These are phyloP conservation scores for Athelia psychrophila DNA, from an alignment of 1,284 basidiomycete species.

Conservation along the genomic window DNA sequence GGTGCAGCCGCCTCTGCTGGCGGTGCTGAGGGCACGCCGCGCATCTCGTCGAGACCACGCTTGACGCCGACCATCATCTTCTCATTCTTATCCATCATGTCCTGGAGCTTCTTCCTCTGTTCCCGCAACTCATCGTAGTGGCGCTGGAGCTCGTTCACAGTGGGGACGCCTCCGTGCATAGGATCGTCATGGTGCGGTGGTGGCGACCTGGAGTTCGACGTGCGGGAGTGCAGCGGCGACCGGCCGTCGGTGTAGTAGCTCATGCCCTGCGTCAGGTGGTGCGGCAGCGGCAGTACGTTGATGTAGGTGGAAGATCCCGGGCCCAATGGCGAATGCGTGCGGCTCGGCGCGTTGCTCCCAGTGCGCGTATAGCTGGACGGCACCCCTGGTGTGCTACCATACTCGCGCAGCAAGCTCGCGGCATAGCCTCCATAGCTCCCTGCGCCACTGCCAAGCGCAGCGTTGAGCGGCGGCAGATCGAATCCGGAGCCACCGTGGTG, in stretches of 20 bases:
- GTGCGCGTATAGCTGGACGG: conserved; percentile 55
- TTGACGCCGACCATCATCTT: conserved; percentile 66
- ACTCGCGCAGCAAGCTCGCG: conserved; percentile 19
- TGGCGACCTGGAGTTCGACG: conserved; percentile 14
- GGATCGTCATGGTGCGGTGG: conserved; percentile 20
- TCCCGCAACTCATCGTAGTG: conserved; percentile 65
- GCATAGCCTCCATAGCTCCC: conserved; percentile 22
- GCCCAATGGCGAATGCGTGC: conserved; percentile 65
- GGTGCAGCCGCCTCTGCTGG: conserved; percentile 13
- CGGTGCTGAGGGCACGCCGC: conserved; percentile 18
- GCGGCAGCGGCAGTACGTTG: no score
- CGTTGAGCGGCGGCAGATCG: conserved; percentile 57
- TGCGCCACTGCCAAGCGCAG: conserved; percentile 35
- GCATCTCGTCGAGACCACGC: conserved; percentile 72
- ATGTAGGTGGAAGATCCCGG: conserved; percentile 30
- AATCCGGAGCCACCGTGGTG: conserved; percentile 35
- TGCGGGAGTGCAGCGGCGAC: conserved; percentile 5
- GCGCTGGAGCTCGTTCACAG: conserved; percentile 58
- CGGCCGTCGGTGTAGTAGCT: not conserved
- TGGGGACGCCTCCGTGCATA: conserved; percentile 40
- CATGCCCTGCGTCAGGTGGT: no score
- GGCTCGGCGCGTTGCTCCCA: conserved; percentile 57
- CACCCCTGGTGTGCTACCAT: conserved; percentile 22
- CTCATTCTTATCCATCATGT: conserved; percentile 72
- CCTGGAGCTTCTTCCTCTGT: conserved; percentile 59